These are phyloP conservation scores for Phlebiopsis gigantea DNA, from an alignment of 768 basidiomycete species.

Conservation along the genomic window DNA sequence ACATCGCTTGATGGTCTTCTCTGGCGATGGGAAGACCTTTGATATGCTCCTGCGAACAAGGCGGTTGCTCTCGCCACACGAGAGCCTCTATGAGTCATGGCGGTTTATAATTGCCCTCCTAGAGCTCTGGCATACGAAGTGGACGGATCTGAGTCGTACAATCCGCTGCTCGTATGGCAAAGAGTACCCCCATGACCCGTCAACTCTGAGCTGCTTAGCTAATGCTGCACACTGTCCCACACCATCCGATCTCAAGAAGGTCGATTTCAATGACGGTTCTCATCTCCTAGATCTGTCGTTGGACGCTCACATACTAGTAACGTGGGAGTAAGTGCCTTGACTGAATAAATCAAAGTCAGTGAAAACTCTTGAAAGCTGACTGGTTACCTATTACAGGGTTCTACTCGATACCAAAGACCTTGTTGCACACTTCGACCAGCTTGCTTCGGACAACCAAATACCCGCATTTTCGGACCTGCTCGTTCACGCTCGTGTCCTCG, in stretches of 20 bases:
- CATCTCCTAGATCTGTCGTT: slow-evolving; percentile 9
- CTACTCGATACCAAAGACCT: neutral
- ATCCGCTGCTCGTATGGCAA: slow-evolving; percentile 20
- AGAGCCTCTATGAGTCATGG: slow-evolving; percentile 19
- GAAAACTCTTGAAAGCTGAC: no score
- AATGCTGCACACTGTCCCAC: neutral
- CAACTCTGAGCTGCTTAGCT: slow-evolving; percentile 14
- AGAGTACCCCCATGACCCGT: slow-evolving; percentile 13
- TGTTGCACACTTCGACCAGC: neutral
- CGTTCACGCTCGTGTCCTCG: neutral
- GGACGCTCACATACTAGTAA: slow-evolving; percentile 15
- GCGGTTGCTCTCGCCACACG: slow-evolving; percentile 1
- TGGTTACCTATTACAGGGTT: no score
- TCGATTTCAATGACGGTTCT: slow-evolving; percentile 13
- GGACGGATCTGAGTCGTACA: slow-evolving; percentile 26
- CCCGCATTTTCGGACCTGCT: neutral
- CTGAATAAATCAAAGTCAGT: no score
- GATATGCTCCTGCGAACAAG: slow-evolving; percentile 5
- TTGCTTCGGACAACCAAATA: neutral
- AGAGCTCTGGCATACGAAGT: slow-evolving; percentile 30
- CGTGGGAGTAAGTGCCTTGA: slow-evolving; percentile 24
- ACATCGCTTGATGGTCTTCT: neutral
- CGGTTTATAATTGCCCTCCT: slow-evolving; percentile 22
- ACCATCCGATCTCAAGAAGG: slow-evolving; percentile 15
- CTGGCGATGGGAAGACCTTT: slow-evolving; percentile 17